Evolutionary conservation across 1,284 basidiomycete species (phyloP), one percentile per base, ranked within the genome.

Genomic region (Jaminaea rosea): DNA sequence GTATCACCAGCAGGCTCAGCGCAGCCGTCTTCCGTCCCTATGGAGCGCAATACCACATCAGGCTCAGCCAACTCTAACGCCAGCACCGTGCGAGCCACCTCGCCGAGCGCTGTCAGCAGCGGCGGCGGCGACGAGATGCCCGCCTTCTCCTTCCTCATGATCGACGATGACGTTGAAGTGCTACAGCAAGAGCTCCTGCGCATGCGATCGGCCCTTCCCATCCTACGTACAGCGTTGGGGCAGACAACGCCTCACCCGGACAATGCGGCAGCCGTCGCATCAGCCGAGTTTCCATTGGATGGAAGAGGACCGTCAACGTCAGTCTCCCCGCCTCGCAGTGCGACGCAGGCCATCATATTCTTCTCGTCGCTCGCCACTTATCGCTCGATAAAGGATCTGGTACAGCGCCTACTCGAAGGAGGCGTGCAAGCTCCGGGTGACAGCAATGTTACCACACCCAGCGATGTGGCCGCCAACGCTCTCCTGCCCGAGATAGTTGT

Each of bases 401-500:
- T 67, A 27, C 58, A 62, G 46, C 56, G 58, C 24, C 63, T 67
- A 48, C 53, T 67, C 34, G 60, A 67, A 23, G 64, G 62, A 23
- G 54, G 60, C 5, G 11, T 42, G 19, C 39, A 42, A 24, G 39
- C 39, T 4, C 39, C 24, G 17, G 19, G 39, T 7, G 39, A 42
- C 19, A 23, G 39, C 5, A 13, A 15, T 21, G 39, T 23, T 13
- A 21, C 19, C n/a, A 58, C 52, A 24, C 52, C 46, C 15, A n/a
- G n/a, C n/a, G n/a, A n/a, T n/a, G n/a, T n/a, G n/a, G n/a, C n/a
- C n/a, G 53, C 54, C 36, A 56, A 49, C 2, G 48, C 55, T 5
- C 57, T 57, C 31, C 55, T 63, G n/a, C 65, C 65, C 10, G 58
- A 63, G 46, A 59, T 67, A 45, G 55, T 65, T 50, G 65, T 67